Conservation (phyloP, 441 rosid species). For the Aquilaria agallochum region DNA sequence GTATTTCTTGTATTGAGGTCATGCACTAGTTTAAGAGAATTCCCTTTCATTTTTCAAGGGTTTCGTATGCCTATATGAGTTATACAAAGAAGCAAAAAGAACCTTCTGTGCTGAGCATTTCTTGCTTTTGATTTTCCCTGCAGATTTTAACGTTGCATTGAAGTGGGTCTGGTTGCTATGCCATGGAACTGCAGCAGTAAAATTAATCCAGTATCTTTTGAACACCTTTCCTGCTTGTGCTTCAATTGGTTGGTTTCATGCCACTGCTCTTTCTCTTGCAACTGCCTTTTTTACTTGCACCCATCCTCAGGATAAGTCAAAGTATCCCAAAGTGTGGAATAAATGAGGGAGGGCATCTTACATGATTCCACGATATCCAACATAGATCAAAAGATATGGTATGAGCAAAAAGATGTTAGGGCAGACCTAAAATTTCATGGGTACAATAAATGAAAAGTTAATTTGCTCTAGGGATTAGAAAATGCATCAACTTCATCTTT, state of each 20-base stretch:
- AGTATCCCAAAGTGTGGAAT: no score
- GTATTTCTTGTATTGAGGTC: background rate
- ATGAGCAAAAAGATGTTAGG: no score
- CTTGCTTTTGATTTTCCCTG: conserved; percentile 11
- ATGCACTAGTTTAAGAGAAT: background rate
- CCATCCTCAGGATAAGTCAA: background rate
- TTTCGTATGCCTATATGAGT: background rate
- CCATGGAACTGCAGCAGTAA: conserved; percentile 78
- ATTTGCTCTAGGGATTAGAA: no score
- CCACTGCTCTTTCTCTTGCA: conserved; percentile 3
- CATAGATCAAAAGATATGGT: no score
- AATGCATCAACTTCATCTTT: no score
- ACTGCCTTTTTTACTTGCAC: background rate
- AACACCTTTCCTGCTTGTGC: conserved; percentile 76
- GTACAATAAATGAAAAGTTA: no score
- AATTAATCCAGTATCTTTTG: conserved; percentile 67
- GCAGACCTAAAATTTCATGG: no score
- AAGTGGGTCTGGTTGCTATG: conserved; percentile 65
- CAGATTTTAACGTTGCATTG: conserved; percentile 56
- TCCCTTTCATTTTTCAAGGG: background rate
- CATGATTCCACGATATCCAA: no score
- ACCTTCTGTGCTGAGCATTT: background rate
- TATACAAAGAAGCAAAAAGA: background rate
- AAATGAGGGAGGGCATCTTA: no score
- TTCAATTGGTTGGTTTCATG: conserved; percentile 60